Evolutionary conservation across 306 rosid species (phyloP), one percentile per base, ranked within the genome.

Genomic region (Betula pendula): DNA sequence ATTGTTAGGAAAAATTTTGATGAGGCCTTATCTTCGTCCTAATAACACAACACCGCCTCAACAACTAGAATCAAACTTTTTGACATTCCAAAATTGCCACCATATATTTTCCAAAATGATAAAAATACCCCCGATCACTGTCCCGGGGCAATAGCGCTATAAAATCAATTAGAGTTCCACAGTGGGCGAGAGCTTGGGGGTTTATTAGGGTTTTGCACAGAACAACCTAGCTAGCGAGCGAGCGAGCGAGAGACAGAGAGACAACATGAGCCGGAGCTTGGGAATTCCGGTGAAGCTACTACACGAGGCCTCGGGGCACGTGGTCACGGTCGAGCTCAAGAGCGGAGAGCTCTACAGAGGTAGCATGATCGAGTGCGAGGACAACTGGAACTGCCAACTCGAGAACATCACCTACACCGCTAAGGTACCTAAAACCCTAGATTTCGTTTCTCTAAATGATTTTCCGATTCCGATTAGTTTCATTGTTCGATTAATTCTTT

Each of bases 341-440:
- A 95, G 99, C 66, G 99, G 99, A 3, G 99, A 95, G 87, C 97
- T 95, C 55, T 92, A 95, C 75, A 86, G 99, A 84, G 99, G 99
- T 33, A 89, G 95, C 80, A 90, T 95, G 97, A 78, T 95, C 40
- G 99, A 95, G 85, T 95, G 99, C 66, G 99, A 95, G 80, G 99
- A 95, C 79, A 95, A 95, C 84, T 95, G 97, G 99, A 95, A 92
- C 82, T 95, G 97, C 81, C 99, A 95, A 83, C 99, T 95, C 58
- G 99, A 95, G 85, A 95, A 86, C 87, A 95, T 95, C 80, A 95
- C 99, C 85, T 95, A 87, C 88, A 95, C 99, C 31, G 97, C 99
- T n/a, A 95, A 90, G 92, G 99, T 93, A 15, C 35, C n/a, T 0
- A 19, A 56, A 35, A 25, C 47, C 50, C 35, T 45, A 3, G 7